Conservation (phyloP, 305 asterid species). For the Coffea humblotiana region DNA sequence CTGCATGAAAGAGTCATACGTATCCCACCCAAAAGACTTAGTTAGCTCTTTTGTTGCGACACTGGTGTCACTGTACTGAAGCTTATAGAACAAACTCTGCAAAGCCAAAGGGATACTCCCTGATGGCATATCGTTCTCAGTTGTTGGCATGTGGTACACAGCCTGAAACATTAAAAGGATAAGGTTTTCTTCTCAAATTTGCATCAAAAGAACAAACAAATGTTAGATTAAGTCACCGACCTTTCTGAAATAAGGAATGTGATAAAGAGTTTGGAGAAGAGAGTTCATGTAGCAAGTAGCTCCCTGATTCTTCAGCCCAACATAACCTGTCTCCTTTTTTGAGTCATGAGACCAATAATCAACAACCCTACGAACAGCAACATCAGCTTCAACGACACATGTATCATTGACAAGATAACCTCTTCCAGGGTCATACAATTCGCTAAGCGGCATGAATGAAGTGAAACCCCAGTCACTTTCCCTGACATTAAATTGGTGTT, state of each 20-base stretch:
- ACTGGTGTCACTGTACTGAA: slow-evolving; percentile 79
- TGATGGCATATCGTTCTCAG: slow-evolving; percentile 88
- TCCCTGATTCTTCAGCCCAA: slow-evolving; percentile 96
- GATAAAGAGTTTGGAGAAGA: slow-evolving; percentile 83
- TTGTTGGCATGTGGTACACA: slow-evolving; percentile 98
- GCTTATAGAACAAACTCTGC: slow-evolving; percentile 93
- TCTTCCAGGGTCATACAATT: slow-evolving; percentile 55
- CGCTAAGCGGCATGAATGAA: slow-evolving; percentile 57
- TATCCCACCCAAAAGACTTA: slow-evolving; percentile 97
- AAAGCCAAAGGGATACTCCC: slow-evolving; percentile 93
- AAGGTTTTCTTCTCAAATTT: slow-evolving; percentile 3
- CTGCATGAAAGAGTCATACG: slow-evolving; percentile 92
- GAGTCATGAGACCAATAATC: slow-evolving; percentile 89
- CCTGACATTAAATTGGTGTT: slow-evolving; percentile 49
- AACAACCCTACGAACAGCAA: slow-evolving; percentile 72
- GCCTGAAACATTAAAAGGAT: slow-evolving; percentile 45
- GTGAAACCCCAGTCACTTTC: slow-evolving; percentile 68
- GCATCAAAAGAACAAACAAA: not conserved
- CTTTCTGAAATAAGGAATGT: slow-evolving; percentile 92
- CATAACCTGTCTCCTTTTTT: slow-evolving; percentile 89
- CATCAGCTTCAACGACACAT: slow-evolving; percentile 84
- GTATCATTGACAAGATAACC: slow-evolving; percentile 84
- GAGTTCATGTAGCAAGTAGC: slow-evolving; percentile 97
- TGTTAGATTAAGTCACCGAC: slow-evolving; percentile 27
- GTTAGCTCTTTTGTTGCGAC: slow-evolving; percentile 94